Percentiles rank a stretch among this genome's conserved stretches.
phyloP scores from a whole-genome alignment of 2,329 filamentous ascomycete species.

The Trichoderma sp. region DNA sequence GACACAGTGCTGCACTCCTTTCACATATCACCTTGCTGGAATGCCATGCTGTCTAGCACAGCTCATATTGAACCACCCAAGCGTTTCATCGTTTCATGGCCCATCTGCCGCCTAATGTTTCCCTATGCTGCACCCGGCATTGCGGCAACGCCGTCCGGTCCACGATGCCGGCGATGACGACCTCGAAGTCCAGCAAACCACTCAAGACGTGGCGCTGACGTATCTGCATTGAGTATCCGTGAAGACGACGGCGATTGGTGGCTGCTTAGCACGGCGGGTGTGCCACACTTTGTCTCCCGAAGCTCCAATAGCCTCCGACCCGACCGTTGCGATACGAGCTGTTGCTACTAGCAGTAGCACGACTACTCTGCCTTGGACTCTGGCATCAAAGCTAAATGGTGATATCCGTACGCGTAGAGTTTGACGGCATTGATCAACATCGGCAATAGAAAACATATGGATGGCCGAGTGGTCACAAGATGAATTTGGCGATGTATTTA shows the following conservation, averaged over 20 bases:
- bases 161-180: slow-evolving; percentile 23
- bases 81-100: slow-evolving; percentile 11
- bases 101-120: slow-evolving; percentile 4
- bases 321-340: slow-evolving; percentile 19
- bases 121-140: slow-evolving; percentile 13
- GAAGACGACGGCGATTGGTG: background rate
- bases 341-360: background rate
- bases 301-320: slow-evolving; percentile 20
- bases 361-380: background rate
- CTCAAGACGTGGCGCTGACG: slow-evolving; percentile 5
- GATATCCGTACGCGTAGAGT: background rate
- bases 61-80: background rate
- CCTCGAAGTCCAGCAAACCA: slow-evolving; percentile 3
- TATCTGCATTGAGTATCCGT: background rate
- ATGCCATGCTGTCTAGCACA: background rate
- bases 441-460: background rate
- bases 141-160: slow-evolving; percentile 20
- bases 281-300: slow-evolving; percentile 15
- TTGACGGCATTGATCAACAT: background rate
- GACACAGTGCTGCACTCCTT: background rate
- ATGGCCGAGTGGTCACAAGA: background rate
- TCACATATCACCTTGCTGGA: too few species aligned
- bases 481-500: background rate
- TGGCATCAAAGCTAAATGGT: background rate
- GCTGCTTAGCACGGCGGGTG: slow-evolving; percentile 10